A percentile compares a stretch with the other conserved stretches of the same genome.
Conservation (phyloP, 129 eudicot species). For the Logfia minima region DNA sequence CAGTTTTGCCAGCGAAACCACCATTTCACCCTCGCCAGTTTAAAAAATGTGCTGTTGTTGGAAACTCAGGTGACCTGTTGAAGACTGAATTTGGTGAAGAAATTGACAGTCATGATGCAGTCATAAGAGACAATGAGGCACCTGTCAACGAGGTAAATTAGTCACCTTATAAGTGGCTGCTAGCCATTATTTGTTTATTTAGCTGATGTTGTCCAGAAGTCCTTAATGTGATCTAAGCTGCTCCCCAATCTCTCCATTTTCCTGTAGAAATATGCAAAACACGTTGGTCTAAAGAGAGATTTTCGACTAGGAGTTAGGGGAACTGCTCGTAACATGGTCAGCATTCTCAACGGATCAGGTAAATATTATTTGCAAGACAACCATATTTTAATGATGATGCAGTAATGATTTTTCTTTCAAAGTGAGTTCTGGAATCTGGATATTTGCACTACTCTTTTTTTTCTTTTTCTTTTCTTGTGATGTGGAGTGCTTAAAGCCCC, state of each 20-base stretch:
- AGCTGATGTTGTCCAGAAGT: slow-evolving; percentile 1
- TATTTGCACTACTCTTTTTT: neutral
- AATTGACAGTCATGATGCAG: slow-evolving; percentile 97
- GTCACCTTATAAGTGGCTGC: neutral
- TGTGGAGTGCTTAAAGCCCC: slow-evolving; percentile 5
- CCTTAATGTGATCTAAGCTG: slow-evolving; percentile 2
- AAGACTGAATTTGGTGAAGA: slow-evolving; percentile 94
- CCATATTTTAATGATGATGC: neutral
- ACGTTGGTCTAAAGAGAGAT: slow-evolving; percentile 93
- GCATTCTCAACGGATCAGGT: slow-evolving; percentile 89
- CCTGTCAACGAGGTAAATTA: slow-evolving; percentile 84
- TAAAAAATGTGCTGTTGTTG: slow-evolving; percentile 93
- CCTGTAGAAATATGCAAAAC: slow-evolving; percentile 83
- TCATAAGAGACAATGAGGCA: slow-evolving; percentile 94
- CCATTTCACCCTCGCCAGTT: slow-evolving; percentile 98
- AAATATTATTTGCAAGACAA: slow-evolving; percentile 10
- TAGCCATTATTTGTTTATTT: neutral
- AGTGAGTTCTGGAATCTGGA: slow-evolving; percentile 8
- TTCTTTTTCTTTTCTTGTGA: slow-evolving; percentile 2
- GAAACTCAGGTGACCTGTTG: slow-evolving; percentile 92
- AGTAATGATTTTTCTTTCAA: neutral
- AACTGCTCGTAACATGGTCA: slow-evolving; percentile 91
- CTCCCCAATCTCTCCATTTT: slow-evolving; percentile 14
- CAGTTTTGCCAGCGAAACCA: slow-evolving; percentile 82
- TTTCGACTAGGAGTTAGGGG: slow-evolving; percentile 97